A percentile compares a stretch with the other conserved stretches of the same genome.
These are phyloP conservation scores for Rhodotorula sp. DNA, from an alignment of 1,284 basidiomycete genomes.

Conservation along the genomic window DNA sequence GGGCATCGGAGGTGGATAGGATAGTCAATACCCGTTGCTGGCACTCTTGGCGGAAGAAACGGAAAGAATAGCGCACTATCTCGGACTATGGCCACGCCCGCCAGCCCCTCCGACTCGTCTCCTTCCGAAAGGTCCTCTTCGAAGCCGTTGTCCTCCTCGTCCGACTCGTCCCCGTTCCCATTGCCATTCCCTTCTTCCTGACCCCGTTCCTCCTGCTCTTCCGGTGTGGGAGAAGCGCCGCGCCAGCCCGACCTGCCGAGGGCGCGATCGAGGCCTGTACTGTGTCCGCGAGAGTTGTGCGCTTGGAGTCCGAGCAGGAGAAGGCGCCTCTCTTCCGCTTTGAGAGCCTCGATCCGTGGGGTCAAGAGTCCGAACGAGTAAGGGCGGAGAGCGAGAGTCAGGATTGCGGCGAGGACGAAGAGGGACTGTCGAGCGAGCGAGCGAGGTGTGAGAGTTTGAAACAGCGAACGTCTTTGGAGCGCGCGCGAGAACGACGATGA, in stretches of 20 bases:
- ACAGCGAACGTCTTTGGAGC: too few relatives aligned
- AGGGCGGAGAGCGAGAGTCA: constrained; percentile 6
- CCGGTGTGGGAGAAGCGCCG: constrained; percentile 3
- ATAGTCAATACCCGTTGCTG: too few relatives aligned
- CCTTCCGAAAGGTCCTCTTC: background rate
- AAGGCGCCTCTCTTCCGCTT: constrained; percentile 10
- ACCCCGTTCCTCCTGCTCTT: background rate
- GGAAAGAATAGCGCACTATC: constrained; percentile 4
- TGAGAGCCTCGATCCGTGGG: constrained; percentile 13
- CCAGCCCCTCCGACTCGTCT: background rate
- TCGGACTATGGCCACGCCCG: background rate
- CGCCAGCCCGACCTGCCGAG: constrained; percentile 1
- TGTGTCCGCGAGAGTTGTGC: background rate
- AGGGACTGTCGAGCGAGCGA: constrained; percentile 1
- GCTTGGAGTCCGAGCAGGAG: background rate
- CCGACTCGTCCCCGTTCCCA: background rate
- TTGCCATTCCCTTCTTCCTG: background rate
- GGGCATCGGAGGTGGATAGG: too few relatives aligned
- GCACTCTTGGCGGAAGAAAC: fast-evolving
- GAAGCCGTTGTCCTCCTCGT: constrained; percentile 6
- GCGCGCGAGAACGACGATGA: background rate
- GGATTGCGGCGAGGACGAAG: constrained; percentile 6
- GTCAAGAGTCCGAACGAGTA: constrained; percentile 16
- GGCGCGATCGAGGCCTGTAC: background rate
- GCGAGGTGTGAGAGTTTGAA: background rate